phyloP scores from a whole-genome alignment of 2,329 filamentous ascomycete species.

The Colletotrichum lini region DNA sequence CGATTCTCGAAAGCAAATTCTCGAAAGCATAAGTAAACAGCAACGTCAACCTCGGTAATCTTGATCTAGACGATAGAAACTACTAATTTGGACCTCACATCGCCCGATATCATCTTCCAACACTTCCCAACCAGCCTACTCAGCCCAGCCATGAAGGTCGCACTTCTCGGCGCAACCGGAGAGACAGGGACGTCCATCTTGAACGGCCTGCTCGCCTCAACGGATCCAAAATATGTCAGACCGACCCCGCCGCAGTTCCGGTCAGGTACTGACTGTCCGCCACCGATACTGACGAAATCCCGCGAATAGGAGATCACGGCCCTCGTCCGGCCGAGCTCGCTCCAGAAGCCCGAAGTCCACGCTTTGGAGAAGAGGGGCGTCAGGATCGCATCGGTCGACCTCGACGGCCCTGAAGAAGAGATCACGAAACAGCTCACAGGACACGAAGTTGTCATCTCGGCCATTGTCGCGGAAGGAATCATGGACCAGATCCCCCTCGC shows the following conservation, averaged over 20 bases:
- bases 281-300: too few species aligned
- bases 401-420: slow-evolving; percentile 51
- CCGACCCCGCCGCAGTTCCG: not conserved
- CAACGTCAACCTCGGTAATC: not conserved
- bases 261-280: not conserved
- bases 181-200: slow-evolving; percentile 57
- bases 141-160: slow-evolving; percentile 47
- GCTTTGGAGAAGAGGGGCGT: slow-evolving; percentile 59
- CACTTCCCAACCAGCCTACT: not conserved
- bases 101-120: too few species aligned
- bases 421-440: slow-evolving; percentile 32
- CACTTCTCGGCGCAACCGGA: slow-evolving; percentile 59
- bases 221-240: slow-evolving; percentile 37
- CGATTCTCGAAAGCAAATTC: not conserved
- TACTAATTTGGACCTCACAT: too few species aligned
- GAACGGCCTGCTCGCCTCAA: slow-evolving; percentile 52
- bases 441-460: slow-evolving; percentile 59
- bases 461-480: slow-evolving; percentile 53
- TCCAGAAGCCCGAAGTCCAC: slow-evolving; percentile 60
- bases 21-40: not conserved
- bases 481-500: slow-evolving; percentile 61
- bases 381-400: slow-evolving; percentile 58
- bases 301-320: slow-evolving; percentile 60
- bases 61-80: not conserved
- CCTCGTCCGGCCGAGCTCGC: slow-evolving; percentile 61